Percentiles rank a stretch among this genome's conserved stretches.
Conservation (phyloP, 768 basidiomycete genomes). For the Boletus bicolor region DNA sequence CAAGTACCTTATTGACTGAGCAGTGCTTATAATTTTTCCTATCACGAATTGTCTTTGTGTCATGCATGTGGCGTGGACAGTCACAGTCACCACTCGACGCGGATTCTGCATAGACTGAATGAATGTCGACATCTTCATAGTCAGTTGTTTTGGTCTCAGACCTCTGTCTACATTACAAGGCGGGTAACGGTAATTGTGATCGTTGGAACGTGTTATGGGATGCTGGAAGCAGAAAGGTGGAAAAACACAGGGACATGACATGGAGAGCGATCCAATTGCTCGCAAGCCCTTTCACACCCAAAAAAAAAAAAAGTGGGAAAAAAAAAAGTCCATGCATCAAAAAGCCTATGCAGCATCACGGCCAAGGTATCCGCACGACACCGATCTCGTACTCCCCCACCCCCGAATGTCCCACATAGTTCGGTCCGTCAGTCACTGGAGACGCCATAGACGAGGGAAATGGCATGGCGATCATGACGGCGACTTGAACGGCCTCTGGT, state of each 20-base stretch:
- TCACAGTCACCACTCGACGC: background rate
- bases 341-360: constrained; percentile 2
- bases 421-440: background rate
- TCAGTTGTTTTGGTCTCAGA: background rate
- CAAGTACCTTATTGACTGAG: constrained; percentile 87
- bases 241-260: too few relatives aligned
- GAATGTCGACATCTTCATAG: background rate
- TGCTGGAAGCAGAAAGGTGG: background rate
- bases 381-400: constrained; percentile 45
- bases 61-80: background rate
- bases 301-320: background rate
- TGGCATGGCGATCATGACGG: constrained; percentile 50
- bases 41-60: constrained; percentile 1
- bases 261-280: background rate
- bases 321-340: background rate
- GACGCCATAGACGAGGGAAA: constrained; percentile 6
- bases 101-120: background rate
- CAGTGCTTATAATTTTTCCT: constrained; percentile 9
- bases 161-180: constrained; percentile 10
- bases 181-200: background rate
- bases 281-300: background rate
- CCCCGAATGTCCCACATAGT: constrained; percentile 7
- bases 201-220: background rate
- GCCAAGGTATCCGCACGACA: constrained; percentile 37
- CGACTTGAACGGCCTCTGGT: constrained; percentile 36